Percentiles rank a stretch among this genome's conserved stretches.
Conservation (phyloP, 2,329 filamentous ascomycete species). For the Aureobasidium sp. region DNA sequence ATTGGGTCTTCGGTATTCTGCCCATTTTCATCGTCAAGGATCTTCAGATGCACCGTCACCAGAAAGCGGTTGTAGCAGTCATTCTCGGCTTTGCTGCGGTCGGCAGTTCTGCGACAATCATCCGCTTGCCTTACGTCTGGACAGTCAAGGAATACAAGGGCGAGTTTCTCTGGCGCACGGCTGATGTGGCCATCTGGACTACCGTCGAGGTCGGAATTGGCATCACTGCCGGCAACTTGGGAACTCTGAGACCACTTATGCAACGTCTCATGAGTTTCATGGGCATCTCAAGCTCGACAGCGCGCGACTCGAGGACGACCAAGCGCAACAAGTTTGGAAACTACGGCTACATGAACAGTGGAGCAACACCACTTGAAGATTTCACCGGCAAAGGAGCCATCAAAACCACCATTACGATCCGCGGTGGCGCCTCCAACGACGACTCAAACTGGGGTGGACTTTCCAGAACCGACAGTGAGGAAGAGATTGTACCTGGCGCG, state of each 20-base stretch:
- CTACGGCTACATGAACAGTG: neutral
- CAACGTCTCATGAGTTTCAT: constrained; percentile 4
- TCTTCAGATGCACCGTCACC: constrained; percentile 29
- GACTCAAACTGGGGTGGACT: constrained; percentile 1
- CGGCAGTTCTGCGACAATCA: constrained; percentile 47
- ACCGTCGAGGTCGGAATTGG: constrained; percentile 30
- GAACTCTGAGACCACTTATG: constrained; percentile 45
- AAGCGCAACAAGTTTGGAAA: neutral
- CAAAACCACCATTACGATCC: constrained; percentile 5
- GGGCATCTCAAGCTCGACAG: neutral
- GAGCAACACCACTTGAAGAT: neutral
- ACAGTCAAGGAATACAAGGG: constrained; percentile 32
- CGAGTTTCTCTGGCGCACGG: constrained; percentile 40
- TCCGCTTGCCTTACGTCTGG: constrained; percentile 40
- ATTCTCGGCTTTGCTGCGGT: constrained; percentile 30
- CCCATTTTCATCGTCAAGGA: constrained; percentile 33
- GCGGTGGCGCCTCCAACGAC: neutral
- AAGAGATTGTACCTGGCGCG: neutral
- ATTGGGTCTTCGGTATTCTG: constrained; percentile 31
- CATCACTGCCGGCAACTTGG: constrained; percentile 39
- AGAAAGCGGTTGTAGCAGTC: constrained; percentile 28
- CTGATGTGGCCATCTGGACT: constrained; percentile 33
- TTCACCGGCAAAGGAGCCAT: neutral
- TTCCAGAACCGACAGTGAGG: constrained; percentile 2
- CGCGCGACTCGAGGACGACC: neutral